Percentiles rank a stretch among this genome's conserved stretches.
Conservation (phyloP, 345 rosid species). For the Limnanthes douglasii region DNA sequence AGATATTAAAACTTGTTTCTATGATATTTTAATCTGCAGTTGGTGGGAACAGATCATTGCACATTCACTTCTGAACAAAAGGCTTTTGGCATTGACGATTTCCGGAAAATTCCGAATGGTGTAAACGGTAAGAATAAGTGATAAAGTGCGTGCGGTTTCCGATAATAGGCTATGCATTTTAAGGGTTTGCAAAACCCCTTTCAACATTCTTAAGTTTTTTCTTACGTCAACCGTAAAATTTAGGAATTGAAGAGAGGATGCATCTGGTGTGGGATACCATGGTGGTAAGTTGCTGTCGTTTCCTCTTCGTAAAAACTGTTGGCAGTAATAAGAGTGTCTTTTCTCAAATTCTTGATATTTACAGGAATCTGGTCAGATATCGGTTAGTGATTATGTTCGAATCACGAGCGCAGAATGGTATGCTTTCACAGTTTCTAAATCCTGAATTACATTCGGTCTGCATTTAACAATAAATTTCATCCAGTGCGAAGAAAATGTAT, state of each 20-base stretch:
- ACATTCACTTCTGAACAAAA: constrained; percentile 76
- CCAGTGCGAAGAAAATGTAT: no score
- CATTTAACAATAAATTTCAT: no score
- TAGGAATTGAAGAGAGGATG: constrained; percentile 98
- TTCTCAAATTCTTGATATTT: no score
- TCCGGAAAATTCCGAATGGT: constrained; percentile 88
- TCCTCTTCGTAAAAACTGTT: no score
- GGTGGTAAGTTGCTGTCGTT: constrained; percentile 56
- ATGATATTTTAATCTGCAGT: constrained; percentile 29
- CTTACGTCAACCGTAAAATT: constrained; percentile 6
- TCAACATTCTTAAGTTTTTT: constrained; percentile 4
- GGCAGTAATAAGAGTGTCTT: no score
- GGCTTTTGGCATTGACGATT: constrained; percentile 70
- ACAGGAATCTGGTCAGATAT: constrained; percentile 69
- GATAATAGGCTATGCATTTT: constrained; percentile 1
- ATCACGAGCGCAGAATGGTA: constrained; percentile 82
- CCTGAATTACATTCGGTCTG: neutral
- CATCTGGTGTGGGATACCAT: constrained; percentile 87
- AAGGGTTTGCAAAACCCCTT: neutral
- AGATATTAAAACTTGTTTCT: neutral
- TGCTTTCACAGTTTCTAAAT: constrained; percentile 3
- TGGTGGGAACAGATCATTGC: constrained; percentile 98
- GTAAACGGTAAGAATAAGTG: constrained; percentile 56
- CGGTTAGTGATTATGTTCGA: constrained; percentile 54
- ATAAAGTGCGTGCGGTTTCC: constrained; percentile 8